Evolutionary conservation across 371 early-diverging fungal genomes (phyloP), one percentile per base, ranked within the genome.

Genomic region (Mortierella sp.): DNA sequence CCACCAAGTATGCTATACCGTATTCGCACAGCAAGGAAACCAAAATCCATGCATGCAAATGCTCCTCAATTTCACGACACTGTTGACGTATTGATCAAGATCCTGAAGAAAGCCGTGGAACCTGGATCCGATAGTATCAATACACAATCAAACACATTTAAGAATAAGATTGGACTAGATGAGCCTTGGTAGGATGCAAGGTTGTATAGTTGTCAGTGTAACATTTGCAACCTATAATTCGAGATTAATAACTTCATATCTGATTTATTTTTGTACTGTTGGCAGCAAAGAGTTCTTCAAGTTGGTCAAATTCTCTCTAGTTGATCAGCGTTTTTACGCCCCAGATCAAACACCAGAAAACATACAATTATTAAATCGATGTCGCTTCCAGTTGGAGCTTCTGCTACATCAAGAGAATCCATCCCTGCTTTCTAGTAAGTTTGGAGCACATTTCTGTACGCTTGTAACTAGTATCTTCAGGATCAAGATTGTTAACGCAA

Each of bases 281-380:
- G 61, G 38, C 67, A 88, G 88, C 65, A 78, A 79, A 40, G 72
- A 72, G 24, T 61, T 88, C 6, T 75, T 89, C 47, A 70, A 69
- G 33, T 55, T 48, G 3, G 64, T 85, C 41, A 83, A 86, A 33
- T 89, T 86, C 65, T 70, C 65, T 2, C 41, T 86, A 4, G 53
- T 77, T 10, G 83, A 86, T 1, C 65, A 69, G 10, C 76, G 65
- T n/a, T 84, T 86, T 21, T 62, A 80, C 22, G 65, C 87, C 15
- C 87, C 87, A 16, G 83, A 82, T 9, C 53, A 61, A 2, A 80
- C 69, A 5, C 53, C 28, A 16, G 52, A n/a, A 0, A 66, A 28
- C 58, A 45, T 40, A 43, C 67, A 63, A 45, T 47, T 70, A 61
- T 22, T 66, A 60, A 65, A 64, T 52, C 60, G 73, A 38, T 38